A percentile compares a stretch with the other conserved stretches of the same genome.
Evolutionary conservation across 768 basidiomycete genomes (phyloP).

Genomic region (Dioszegia aurantiaca): DNA sequence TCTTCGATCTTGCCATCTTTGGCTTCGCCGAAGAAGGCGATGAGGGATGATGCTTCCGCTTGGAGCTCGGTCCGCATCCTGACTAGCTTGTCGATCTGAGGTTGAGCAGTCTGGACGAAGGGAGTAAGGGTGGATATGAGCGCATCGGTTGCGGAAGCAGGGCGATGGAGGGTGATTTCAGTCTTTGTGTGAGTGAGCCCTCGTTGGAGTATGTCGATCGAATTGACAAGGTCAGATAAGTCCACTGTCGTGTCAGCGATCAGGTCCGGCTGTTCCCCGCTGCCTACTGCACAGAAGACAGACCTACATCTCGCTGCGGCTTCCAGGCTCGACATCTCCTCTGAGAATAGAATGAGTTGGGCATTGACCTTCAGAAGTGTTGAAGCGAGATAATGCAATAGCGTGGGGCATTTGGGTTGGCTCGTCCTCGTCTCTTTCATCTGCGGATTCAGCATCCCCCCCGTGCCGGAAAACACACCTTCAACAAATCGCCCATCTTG

Average conservation of each 20-base stretch:
- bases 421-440: constrained; percentile 78
- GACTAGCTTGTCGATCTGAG: constrained; percentile 65
- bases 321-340: constrained; percentile 76
- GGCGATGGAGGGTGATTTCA: constrained; percentile 50
- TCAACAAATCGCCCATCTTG: constrained; percentile 72
- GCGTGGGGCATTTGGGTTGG: constrained; percentile 73
- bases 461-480: constrained; percentile 59
- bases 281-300: neutral
- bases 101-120: constrained; percentile 58
- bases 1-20: constrained; percentile 56
- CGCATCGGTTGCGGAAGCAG: constrained; percentile 57
- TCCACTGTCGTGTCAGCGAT: constrained; percentile 6
- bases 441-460: constrained; percentile 52
- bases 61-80: constrained; percentile 62
- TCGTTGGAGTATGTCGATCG: constrained; percentile 9
- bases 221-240: constrained; percentile 1
- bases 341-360: constrained; percentile 66
- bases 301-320: constrained; percentile 72
- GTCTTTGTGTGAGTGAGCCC: constrained; percentile 57
- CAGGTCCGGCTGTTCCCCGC: too few species aligned
- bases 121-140: constrained; percentile 59
- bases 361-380: constrained; percentile 69
- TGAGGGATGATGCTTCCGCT: constrained; percentile 61
- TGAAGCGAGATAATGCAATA: constrained; percentile 85
- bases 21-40: constrained; percentile 75